Evolutionary conservation across 2,329 filamentous ascomycete genomes (phyloP).

Genomic region (Xylariaceae sp.): DNA sequence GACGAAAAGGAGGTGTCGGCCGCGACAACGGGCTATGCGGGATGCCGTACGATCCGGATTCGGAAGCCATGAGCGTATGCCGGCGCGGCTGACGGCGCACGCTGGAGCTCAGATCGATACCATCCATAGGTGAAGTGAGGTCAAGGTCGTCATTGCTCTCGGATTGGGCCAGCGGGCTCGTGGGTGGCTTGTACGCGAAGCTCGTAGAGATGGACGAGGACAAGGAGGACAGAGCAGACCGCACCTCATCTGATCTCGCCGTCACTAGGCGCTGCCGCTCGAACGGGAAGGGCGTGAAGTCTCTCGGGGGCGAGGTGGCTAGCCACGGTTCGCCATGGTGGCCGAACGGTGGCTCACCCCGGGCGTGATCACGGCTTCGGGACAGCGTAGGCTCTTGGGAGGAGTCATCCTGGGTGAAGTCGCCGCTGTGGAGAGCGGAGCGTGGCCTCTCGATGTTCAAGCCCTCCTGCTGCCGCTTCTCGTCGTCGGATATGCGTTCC

Average conservation of each 20-base stretch:
- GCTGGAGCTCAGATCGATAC: conserved; percentile 39
- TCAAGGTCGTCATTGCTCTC: conserved; percentile 76
- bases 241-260: conserved; percentile 29
- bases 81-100: conserved; percentile 42
- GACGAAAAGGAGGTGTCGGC: conserved; percentile 38
- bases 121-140: conserved; percentile 45
- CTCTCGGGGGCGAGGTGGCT: conserved; percentile 48
- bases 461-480: conserved; percentile 43
- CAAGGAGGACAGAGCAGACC: conserved; percentile 49
- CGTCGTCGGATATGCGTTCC: conserved; percentile 26
- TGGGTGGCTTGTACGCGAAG: conserved; percentile 81
- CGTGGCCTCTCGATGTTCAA: conserved; percentile 71
- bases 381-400: conserved; percentile 15
- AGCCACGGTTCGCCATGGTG: conserved; percentile 33
- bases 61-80: conserved; percentile 64
- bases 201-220: conserved; percentile 69
- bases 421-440: conserved; percentile 64
- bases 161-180: conserved; percentile 84
- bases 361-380: conserved; percentile 13
- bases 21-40: conserved; percentile 26
- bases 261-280: conserved; percentile 26
- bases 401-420: conserved; percentile 48
- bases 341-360: conserved; percentile 8
- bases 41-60: conserved; percentile 35
- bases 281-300: conserved; percentile 40